Evolutionary conservation across 306 rosid species (phyloP), one percentile per base, ranked within the genome.

Genomic region (Trifolium subterraneum): DNA sequence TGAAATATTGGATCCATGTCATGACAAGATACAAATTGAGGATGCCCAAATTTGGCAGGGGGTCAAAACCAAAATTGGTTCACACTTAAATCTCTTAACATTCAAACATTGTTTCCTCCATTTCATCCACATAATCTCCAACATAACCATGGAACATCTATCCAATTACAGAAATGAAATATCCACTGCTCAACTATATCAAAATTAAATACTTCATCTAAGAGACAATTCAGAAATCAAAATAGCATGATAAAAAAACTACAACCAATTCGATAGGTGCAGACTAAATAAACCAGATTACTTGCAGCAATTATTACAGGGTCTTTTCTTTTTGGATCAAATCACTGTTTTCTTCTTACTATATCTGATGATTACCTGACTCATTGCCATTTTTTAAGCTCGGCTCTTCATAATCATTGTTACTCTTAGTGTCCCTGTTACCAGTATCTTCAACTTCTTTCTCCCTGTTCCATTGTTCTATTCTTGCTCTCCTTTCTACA

Each of bases 381-480:
- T 83, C 90, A 48, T 69, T 75, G 19, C 85, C 82, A 58, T 94
- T 86, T 50, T 79, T 81, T 56, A 35, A 78, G 74, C 56, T 81
- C 68, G 78, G 80, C 67, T 80, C 81, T 14, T 86, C 78, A 62
- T 75, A 78, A 69, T 83, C 90, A 72, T 71, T 52, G 71, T 74
- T 64, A 64, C 76, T 79, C 31, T 77, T 62, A 59, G 78, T 66
- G 59, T 80, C 77, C 76, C 47, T 79, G 77, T 56, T 65, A 16
- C 87, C 93, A 41, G 89, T 25, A 0, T 80, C 92, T 39, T 2
- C 84, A 35, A 39, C 81, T 70, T 95, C 99, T 84, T 56, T 84
- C 83, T 95, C 99, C 82, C 83, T 85, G 85, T 95, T 95, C 99
- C 99, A 95, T 56, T 88, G 92, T 84, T 95, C 99, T 48, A 95